Evolutionary conservation across 257 asterid genomes (phyloP).

Genomic region (Eustoma russellianum): DNA sequence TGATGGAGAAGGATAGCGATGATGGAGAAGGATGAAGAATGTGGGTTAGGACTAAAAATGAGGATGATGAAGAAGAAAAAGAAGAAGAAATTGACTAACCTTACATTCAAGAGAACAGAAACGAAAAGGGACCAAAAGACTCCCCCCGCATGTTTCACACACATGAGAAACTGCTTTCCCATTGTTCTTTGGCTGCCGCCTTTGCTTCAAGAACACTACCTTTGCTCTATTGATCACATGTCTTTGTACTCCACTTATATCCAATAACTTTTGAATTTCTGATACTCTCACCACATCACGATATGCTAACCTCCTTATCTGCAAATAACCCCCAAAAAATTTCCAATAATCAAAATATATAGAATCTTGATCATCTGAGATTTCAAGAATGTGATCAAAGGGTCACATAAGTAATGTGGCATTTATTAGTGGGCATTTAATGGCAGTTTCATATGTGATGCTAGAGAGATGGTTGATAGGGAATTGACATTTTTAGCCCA

Average conservation of each 20-base stretch:
- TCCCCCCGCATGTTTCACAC: constrained; percentile 81
- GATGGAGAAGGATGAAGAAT: too few relatives aligned
- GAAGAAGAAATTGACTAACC: constrained; percentile 27
- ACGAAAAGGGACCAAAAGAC: constrained; percentile 74
- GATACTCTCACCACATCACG: constrained; percentile 96
- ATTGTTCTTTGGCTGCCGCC: constrained; percentile 83
- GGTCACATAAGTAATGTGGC: too few relatives aligned
- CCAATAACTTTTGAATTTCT: constrained; percentile 82
- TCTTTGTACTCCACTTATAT: constrained; percentile 78
- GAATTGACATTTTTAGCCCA: not conserved
- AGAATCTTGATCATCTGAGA: too few relatives aligned
- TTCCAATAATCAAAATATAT: not conserved
- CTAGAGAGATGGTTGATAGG: not conserved
- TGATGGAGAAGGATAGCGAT: too few relatives aligned
- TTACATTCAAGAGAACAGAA: constrained; percentile 94
- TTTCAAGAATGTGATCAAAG: too few relatives aligned
- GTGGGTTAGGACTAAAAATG: too few relatives aligned
- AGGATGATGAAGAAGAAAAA: not conserved
- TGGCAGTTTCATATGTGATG: not conserved
- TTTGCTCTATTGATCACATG: constrained; percentile 92
- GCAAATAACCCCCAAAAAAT: not conserved
- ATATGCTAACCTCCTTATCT: constrained; percentile 83
- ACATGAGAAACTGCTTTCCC: constrained; percentile 73
- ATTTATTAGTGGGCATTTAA: constrained; percentile 5
- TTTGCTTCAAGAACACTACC: constrained; percentile 81